Base-by-base conservation (phyloP, 805 yeast genomes). In the Kodamaea neixiangensis region DNA sequence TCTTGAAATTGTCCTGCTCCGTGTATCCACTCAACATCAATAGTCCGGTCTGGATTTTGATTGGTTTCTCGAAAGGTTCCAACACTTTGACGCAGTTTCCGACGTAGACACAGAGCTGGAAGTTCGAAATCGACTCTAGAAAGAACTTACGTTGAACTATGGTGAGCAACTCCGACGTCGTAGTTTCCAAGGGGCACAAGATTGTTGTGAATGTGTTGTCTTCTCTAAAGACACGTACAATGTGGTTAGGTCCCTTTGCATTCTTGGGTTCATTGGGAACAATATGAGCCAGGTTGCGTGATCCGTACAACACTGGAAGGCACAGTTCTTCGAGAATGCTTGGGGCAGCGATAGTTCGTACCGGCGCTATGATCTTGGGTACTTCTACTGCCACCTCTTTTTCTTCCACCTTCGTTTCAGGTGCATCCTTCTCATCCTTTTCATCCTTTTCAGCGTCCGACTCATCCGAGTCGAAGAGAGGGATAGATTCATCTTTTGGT, bases 131-230 rank as follows among this genome's bases (percentile, higher is more conserved):
- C 2, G 82, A 71, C 47, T 84, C 86, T 48, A 87, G 68, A 58
- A 87, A 87, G 61, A 91, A 87, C 67, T 93, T 92, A 53, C 87
- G 82, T 55, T 87, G 88, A 19, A 90, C 79, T 44, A 80, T 77
- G 29, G 80, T 82, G 37, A 93, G 72, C 47, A 94, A 71, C 44
- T 90, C 96, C 6, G 82, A 78, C 0, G 90, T 88, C 0, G 93
- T 82, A 1, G 91, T 87, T 51, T 86, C 88, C 31, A 87, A 76
- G 0, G 93, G 82, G 62, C 96, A 86, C 13, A 91, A 82, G 17
- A 93, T 71, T 1, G 97, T 89, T 13, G 94, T 87, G 56, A 90
- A 89, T 9, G 91, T 87, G 58, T 90, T 92, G 51, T 89, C 96
- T 47, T 83, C 87, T 52, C 87, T 83, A 71, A 87, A 91, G 1